Evolutionary conservation across 1,284 basidiomycete species (phyloP), one percentile per base, ranked within the genome.

Genomic region (Trametes hirsuta): DNA sequence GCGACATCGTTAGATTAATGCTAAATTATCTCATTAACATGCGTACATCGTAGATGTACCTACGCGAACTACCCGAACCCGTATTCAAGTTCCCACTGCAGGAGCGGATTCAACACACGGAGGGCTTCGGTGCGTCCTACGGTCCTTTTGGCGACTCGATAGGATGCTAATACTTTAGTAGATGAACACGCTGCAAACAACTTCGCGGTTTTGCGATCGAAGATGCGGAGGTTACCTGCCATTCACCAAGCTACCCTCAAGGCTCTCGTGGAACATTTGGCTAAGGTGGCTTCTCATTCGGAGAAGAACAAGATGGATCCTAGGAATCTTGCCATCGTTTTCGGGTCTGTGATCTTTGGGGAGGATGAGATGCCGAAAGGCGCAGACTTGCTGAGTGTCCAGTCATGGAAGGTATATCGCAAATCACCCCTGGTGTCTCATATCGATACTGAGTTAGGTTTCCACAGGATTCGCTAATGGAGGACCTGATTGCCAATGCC

Each of bases 291-390:
- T 1, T 78, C 85, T 6, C 80, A 84, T 51, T 80, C 83, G 4
- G 84, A 87, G 21, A 84, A 84, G 72, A 98, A 97, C 75, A 98
- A 97, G 77, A 99, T 99, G 97, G 94, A 95, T 64, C 80, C 90
- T 0, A 92, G 91, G 78, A 96, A 95, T 69, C 79, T 96, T 24
- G 91, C 92, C 4, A 94, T 95, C 56, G 88, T 94, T 1, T 95
- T 95, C 75, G 88, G 88, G 44, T 81, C 86, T 11, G 92, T 94
- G 11, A 84, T 97, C 47, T 95, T 97, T 69, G 94, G 94, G 11
- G 93, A 95, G 71, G 94, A 97, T 61, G 91, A 95, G 59, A 79
- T 92, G 49, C 86, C 90, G 0, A 89, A 88, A 66, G 86, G 83
- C 35, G 84, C 82, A 0, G 90, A 94, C 71, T 78, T 94, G 15